Evolutionary conservation across 371 early-diverging fungal species (phyloP).

Genomic region (Agmasoma carcini): DNA sequence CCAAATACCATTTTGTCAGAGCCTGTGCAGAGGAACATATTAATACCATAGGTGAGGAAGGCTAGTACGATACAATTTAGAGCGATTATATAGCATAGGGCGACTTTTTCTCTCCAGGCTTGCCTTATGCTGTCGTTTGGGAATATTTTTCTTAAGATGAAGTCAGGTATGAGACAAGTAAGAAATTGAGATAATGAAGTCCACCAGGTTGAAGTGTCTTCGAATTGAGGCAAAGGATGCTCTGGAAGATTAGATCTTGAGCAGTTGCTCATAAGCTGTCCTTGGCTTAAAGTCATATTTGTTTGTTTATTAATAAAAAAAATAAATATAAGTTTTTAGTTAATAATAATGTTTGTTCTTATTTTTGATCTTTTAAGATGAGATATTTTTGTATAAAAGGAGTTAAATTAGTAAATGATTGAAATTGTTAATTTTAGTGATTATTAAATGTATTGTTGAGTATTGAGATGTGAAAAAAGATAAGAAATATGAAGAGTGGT

Average conservation of each 20-base stretch:
- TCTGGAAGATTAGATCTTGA: slow-evolving; percentile 34
- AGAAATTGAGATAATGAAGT: slow-evolving; percentile 7
- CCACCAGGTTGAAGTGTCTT: slow-evolving; percentile 8
- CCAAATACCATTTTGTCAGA: slow-evolving; percentile 37
- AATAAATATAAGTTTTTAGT: background rate
- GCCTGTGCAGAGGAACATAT: slow-evolving; percentile 48
- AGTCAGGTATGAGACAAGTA: slow-evolving; percentile 40
- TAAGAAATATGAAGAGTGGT: too few species aligned
- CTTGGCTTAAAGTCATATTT: slow-evolving; percentile 24
- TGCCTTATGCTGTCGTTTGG: slow-evolving; percentile 33
- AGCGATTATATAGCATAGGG: slow-evolving; percentile 51
- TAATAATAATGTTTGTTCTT: too few species aligned
- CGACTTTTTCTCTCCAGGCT: slow-evolving; percentile 56
- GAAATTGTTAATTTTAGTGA: too few species aligned
- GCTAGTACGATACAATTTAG: slow-evolving; percentile 45
- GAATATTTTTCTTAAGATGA: slow-evolving; percentile 38
- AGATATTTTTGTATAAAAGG: too few species aligned
- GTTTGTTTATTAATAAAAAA: slow-evolving; percentile 3
- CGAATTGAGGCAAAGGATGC: background rate
- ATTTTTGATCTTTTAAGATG: too few species aligned
- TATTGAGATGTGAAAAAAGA: too few species aligned
- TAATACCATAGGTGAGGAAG: slow-evolving; percentile 53
- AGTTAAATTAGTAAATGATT: too few species aligned
- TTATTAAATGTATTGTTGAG: too few species aligned
- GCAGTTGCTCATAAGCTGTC: slow-evolving; percentile 32